Base-by-base conservation (phyloP, 1,284 basidiomycete genomes). In the Cutaneotrichosporon mucoides region DNA sequence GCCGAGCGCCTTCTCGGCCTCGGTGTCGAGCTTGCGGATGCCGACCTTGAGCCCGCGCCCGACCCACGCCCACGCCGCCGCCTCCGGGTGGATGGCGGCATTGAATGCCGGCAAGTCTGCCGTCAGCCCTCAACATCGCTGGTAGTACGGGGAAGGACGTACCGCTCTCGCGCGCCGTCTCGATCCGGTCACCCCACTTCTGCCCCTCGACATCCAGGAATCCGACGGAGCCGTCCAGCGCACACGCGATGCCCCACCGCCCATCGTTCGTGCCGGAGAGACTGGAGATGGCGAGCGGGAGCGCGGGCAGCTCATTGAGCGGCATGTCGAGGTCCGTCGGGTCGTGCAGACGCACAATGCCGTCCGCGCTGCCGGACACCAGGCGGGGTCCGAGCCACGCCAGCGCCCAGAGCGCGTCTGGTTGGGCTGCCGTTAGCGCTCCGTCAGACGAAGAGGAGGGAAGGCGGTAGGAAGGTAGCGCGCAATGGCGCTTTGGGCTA, bases 101-200 rank as follows among this genome's bases (percentile, higher is more conserved):
- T 85, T 85, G 88, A 88, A 93, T 7, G 89, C 90, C 85, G 72
- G 63, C 38, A 72, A 55, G 53, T 69, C 63, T 71, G 63, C 41
- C 60, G 50, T 60, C 15, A 51, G 61, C 38, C n/a, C 13, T 46
- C 8, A 13, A 16, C 47, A 11, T 35, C 4, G 47, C 16, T 13
- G 34, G 35, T 36, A 11, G 12, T 11, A 48, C 11, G 16, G 48
- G 35, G 5, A 7, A 15, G 1, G 13, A 44, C 87, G 76, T 72
- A 90, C 89, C 86, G 63, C 85, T 84, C 72, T 89, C 89, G 13
- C 82, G 81, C 68, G 85, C 91, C 65, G 89, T 91, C 73, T 91
- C 89, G 59, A 85, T 84, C 55, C 81, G 84, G 2, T 84, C 87
- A 1, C 84, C 73, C 2, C 86, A 71, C 38, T 82, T 79, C 3